These are phyloP conservation scores for Glebionis coronaria DNA, from an alignment of 129 eudicot species.

Conservation along the genomic window DNA sequence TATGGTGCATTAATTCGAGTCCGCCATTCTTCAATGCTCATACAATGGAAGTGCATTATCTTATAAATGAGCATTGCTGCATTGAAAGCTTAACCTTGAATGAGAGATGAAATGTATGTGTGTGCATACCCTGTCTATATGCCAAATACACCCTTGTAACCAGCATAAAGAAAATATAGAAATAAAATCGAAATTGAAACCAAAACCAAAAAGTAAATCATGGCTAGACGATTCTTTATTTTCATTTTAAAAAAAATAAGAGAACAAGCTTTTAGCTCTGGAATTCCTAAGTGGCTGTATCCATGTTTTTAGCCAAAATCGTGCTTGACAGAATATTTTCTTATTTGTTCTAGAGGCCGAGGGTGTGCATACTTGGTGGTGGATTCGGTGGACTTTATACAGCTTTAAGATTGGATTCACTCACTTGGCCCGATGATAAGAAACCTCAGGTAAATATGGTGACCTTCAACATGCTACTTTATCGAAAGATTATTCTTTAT, in stretches of 20 bases:
- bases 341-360: slow-evolving; percentile 63
- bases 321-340: background rate
- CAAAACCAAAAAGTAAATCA: background rate
- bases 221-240: background rate
- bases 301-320: slow-evolving; percentile 2
- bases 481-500: background rate
- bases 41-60: no score
- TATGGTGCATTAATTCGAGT: no score
- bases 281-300: background rate
- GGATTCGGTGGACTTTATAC: slow-evolving; percentile 99
- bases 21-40: no score
- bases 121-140: no score
- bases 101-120: no score
- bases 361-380: slow-evolving; percentile 98
- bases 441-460: slow-evolving; percentile 73
- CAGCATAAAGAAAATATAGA: background rate
- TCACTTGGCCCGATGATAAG: slow-evolving; percentile 95
- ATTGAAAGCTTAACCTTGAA: no score
- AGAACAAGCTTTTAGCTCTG: background rate
- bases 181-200: background rate
- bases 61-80: no score
- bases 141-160: background rate
- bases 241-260: background rate
- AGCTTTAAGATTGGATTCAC: slow-evolving; percentile 92
- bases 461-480: slow-evolving; percentile 3